Evolutionary conservation across 129 eudicot species (phyloP).

Genomic region (Scalesia atractyloides): DNA sequence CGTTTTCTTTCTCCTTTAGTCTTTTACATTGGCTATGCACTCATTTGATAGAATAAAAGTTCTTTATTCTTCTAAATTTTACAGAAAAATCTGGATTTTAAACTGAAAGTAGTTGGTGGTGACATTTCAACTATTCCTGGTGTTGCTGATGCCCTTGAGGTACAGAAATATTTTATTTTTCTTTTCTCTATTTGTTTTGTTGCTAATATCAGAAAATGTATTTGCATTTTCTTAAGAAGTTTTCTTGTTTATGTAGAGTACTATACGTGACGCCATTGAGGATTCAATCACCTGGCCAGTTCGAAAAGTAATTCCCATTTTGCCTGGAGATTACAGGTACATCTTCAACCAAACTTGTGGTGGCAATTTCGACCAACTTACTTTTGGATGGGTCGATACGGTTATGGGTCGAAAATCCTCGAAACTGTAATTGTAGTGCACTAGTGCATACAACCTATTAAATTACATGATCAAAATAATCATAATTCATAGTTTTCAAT

Average conservation of each 20-base stretch:
- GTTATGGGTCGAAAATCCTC: not conserved
- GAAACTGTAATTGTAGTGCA: not conserved
- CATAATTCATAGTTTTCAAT: too few relatives aligned
- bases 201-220: not conserved
- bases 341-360: not conserved
- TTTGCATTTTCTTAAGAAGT: not conserved
- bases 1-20: conserved; percentile 19
- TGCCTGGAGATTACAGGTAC: conserved; percentile 94
- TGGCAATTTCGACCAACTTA: not conserved
- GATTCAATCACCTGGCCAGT: conserved; percentile 99
- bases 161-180: conserved; percentile 19
- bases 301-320: conserved; percentile 84
- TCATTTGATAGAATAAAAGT: not conserved
- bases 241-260: conserved; percentile 49
- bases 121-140: conserved; percentile 91
- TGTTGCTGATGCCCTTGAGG: conserved; percentile 90
- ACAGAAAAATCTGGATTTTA: conserved; percentile 92
- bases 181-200: not conserved
- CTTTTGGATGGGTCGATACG: not conserved
- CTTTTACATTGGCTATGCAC: conserved; percentile 1
- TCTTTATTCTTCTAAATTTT: conserved; percentile 12
- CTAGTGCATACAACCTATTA: conserved; percentile 4
- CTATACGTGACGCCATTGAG: conserved; percentile 90
- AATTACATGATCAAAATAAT: too few relatives aligned
- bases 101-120: conserved; percentile 90